Evolutionary conservation across 2,329 filamentous ascomycete genomes (phyloP).

Genomic region (Lojkania enalia): DNA sequence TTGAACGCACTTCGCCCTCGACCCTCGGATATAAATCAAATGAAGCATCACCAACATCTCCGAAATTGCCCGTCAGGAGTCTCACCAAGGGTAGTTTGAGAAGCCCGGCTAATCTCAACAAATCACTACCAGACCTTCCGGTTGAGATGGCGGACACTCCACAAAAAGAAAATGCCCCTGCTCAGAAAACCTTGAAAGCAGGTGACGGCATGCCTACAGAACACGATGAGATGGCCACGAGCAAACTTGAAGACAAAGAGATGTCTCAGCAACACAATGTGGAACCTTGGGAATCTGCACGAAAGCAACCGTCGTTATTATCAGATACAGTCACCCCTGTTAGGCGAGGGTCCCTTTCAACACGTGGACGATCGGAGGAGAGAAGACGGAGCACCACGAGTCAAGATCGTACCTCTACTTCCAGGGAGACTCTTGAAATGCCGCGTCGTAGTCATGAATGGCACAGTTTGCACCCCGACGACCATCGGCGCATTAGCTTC

Average conservation of each 20-base stretch:
- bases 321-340: slow-evolving; percentile 25
- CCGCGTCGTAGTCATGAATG: slow-evolving; percentile 37
- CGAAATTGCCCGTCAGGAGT: slow-evolving; percentile 15
- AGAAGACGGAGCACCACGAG: slow-evolving; percentile 31
- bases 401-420: slow-evolving; percentile 34
- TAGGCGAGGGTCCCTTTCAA: slow-evolving; percentile 29
- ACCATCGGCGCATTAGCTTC: slow-evolving; percentile 43
- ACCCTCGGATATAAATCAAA: slow-evolving; percentile 14
- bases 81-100: slow-evolving; percentile 6
- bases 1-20: slow-evolving; percentile 20
- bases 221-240: not conserved
- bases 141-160: slow-evolving; percentile 8
- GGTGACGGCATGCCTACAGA: not conserved
- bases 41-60: slow-evolving; percentile 22
- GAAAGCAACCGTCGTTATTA: slow-evolving; percentile 4
- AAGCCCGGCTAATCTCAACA: slow-evolving; percentile 23
- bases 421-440: slow-evolving; percentile 31
- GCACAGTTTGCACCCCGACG: slow-evolving; percentile 32
- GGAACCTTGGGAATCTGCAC: not conserved
- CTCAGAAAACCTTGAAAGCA: slow-evolving; percentile 12
- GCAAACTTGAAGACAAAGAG: not conserved
- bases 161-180: slow-evolving; percentile 4
- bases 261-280: not conserved
- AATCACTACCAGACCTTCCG: slow-evolving; percentile 26
- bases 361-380: slow-evolving; percentile 34